phyloP scores from a whole-genome alignment of 108 stramenopile species.

The Skeletonema grethae region DNA sequence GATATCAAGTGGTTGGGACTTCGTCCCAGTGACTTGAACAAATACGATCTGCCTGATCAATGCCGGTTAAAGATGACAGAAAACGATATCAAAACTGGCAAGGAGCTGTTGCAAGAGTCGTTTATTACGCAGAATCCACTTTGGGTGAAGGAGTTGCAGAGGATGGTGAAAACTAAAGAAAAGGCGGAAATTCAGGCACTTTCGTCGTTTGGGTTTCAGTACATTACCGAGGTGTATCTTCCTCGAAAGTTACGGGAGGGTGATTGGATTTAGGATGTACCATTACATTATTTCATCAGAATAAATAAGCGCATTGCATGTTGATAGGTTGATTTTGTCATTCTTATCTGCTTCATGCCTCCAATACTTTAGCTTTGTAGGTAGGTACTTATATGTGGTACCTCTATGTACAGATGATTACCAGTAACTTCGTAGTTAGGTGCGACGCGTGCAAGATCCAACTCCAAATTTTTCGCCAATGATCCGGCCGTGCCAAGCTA shows the following conservation, averaged over 20 bases:
- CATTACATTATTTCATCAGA: not conserved
- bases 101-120: conserved; percentile 93
- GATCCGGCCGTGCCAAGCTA: too few relatives aligned
- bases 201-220: conserved; percentile 96
- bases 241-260: conserved; percentile 92
- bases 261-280: conserved; percentile 86
- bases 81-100: conserved; percentile 96
- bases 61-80: conserved; percentile 97
- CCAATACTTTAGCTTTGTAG: too few relatives aligned
- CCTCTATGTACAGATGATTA: too few relatives aligned
- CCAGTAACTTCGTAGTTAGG: too few relatives aligned
- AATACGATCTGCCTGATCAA: conserved; percentile 84
- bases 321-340: too few relatives aligned
- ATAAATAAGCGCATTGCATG: not conserved
- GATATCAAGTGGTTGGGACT: conserved; percentile 98
- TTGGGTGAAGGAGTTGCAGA: conserved; percentile 95
- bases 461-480: too few relatives aligned
- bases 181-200: conserved; percentile 99
- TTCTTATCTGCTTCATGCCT: too few relatives aligned
- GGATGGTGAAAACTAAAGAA: conserved; percentile 94
- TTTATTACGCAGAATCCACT: conserved; percentile 94
- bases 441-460: too few relatives aligned
- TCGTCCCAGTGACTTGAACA: conserved; percentile 93
- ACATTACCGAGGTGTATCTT: conserved; percentile 94
- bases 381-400: too few relatives aligned